phyloP scores from a whole-genome alignment of 176 grass and related monocot genomes.

The Oryza longistaminata region DNA sequence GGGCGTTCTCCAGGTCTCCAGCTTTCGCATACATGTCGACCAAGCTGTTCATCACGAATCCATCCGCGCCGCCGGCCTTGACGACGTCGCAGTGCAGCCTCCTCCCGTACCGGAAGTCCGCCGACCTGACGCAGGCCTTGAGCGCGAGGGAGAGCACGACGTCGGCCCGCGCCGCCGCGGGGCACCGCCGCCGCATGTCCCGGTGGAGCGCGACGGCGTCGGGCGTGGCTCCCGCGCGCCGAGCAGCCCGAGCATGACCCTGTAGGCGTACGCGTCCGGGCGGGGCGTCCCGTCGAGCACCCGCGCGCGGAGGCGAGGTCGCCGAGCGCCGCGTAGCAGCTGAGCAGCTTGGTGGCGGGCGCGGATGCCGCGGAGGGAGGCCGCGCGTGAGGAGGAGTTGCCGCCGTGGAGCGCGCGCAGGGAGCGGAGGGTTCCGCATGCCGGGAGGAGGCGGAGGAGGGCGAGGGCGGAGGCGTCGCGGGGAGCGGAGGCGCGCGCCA shows the following conservation, averaged over 20 bases:
- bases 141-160: constrained; percentile 56
- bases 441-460: constrained; percentile 44
- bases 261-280: constrained; percentile 55
- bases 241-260: constrained; percentile 44
- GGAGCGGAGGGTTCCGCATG: constrained; percentile 40
- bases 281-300: constrained; percentile 51
- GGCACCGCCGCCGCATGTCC: constrained; percentile 34
- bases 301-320: constrained; percentile 47
- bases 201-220: constrained; percentile 40
- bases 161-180: constrained; percentile 25
- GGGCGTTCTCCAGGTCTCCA: constrained; percentile 42
- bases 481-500: background rate
- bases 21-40: constrained; percentile 58
- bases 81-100: constrained; percentile 40
- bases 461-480: no score
- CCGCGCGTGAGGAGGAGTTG: constrained; percentile 35
- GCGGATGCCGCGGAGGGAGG: constrained; percentile 28
- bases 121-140: constrained; percentile 52
- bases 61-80: constrained; percentile 47
- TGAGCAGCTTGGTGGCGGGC: constrained; percentile 65
- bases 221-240: constrained; percentile 23
- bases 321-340: constrained; percentile 54
- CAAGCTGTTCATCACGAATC: constrained; percentile 57
- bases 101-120: constrained; percentile 48
- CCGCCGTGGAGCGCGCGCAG: constrained; percentile 50